These are phyloP conservation scores for Tardiomyces digboiensis DNA, from an alignment of 1,139 yeast genomes.

Conservation along the genomic window DNA sequence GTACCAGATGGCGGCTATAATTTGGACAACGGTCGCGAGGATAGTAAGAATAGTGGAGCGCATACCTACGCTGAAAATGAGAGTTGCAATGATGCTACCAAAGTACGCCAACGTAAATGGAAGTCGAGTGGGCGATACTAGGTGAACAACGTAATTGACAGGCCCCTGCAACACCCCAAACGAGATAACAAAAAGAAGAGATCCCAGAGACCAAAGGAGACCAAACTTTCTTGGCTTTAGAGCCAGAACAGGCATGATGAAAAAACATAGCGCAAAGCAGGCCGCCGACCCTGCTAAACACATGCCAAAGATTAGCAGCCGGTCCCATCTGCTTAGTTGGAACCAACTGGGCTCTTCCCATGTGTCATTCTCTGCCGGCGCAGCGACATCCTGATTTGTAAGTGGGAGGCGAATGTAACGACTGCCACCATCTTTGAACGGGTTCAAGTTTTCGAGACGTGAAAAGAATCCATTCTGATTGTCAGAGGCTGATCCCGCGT, in stretches of 20 bases:
- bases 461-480: conserved; percentile 29
- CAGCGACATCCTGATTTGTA: conserved; percentile 39
- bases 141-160: conserved; percentile 60
- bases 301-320: conserved; percentile 66
- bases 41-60: conserved; percentile 69
- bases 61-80: conserved; percentile 44
- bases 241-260: conserved; percentile 82
- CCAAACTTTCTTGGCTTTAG: conserved; percentile 90
- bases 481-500: neutral
- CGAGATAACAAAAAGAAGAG: conserved; percentile 74
- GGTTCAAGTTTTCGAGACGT: conserved; percentile 31
- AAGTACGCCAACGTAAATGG: conserved; percentile 77
- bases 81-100: conserved; percentile 58
- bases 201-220: conserved; percentile 77
- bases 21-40: conserved; percentile 64
- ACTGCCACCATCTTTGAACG: conserved; percentile 34
- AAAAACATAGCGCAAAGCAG: conserved; percentile 75
- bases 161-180: conserved; percentile 95
- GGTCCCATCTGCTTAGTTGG: conserved; percentile 63
- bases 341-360: conserved; percentile 51
- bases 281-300: conserved; percentile 68
- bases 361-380: conserved; percentile 14
- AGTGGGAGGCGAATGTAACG: conserved; percentile 43
- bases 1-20: conserved; percentile 81
- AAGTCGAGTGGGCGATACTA: conserved; percentile 64